Evolutionary conservation across 495 filamentous ascomycete genomes (phyloP).

Genomic region (Xylaria telfairii): DNA sequence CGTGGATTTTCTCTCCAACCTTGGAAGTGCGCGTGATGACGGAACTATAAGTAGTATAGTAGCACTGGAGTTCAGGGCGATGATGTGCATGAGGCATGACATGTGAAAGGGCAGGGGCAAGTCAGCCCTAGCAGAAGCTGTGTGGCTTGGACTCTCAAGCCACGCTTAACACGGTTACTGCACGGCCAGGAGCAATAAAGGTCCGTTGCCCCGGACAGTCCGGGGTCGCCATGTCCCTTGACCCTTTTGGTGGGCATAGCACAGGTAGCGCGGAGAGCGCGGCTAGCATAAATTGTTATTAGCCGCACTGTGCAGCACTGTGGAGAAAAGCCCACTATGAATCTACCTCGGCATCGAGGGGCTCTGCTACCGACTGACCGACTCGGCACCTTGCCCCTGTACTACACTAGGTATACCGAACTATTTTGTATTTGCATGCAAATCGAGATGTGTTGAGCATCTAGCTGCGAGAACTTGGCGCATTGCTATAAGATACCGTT

Average conservation of each 20-base stretch:
- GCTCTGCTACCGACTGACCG: constrained; percentile 4
- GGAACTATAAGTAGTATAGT: background rate
- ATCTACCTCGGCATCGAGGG: constrained; percentile 41
- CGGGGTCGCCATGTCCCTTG: constrained; percentile 11
- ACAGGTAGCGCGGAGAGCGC: constrained; percentile 6
- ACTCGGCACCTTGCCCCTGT: background rate
- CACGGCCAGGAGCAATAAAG: background rate
- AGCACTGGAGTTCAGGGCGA: background rate
- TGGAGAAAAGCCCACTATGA: constrained; percentile 15
- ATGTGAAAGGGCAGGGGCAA: constrained; percentile 12
- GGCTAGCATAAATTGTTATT: background rate
- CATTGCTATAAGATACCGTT: background rate
- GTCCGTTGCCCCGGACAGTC: constrained; percentile 18
- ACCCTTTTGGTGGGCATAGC: background rate
- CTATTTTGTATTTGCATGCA: background rate
- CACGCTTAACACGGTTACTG: background rate
- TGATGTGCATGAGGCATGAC: constrained; percentile 5
- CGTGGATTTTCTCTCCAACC: background rate
- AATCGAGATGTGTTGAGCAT: background rate
- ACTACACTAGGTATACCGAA: background rate
- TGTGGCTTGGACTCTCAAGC: constrained; percentile 1
- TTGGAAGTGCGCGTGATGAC: constrained; percentile 15
- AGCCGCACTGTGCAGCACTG: background rate
- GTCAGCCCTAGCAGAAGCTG: background rate
- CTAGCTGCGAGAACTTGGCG: background rate